Evolutionary conservation across 2,329 filamentous ascomycete genomes (phyloP).

Genomic region (Pseudogymnoascus sp.): DNA sequence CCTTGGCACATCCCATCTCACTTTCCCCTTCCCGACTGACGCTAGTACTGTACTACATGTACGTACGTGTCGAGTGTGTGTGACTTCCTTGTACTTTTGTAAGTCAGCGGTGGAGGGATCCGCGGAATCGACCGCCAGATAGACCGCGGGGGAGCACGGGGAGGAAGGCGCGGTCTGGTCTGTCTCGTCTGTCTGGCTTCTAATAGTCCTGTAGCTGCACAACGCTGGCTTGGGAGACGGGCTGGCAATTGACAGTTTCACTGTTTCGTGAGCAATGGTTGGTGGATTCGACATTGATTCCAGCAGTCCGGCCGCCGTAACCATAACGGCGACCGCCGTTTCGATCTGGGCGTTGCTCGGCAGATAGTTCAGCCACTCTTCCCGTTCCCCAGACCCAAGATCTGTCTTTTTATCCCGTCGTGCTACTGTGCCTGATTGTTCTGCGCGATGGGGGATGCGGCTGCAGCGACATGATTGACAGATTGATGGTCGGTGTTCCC

Average conservation of each 20-base stretch:
- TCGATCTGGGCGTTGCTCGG: not conserved
- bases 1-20: not conserved
- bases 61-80: not conserved
- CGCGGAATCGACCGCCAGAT: not conserved
- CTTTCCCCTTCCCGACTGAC: not conserved
- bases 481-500: not conserved
- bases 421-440: not conserved
- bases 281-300: not conserved
- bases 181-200: not conserved
- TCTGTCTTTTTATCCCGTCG: not conserved
- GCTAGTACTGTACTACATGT: not conserved
- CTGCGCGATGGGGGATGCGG: not conserved
- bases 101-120: not conserved
- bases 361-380: not conserved
- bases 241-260: not conserved
- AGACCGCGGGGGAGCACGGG: not conserved
- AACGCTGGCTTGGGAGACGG: not conserved
- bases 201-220: not conserved
- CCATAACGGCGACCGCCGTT: not conserved
- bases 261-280: not conserved
- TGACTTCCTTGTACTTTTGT: not conserved
- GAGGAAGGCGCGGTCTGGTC: not conserved
- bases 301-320: not conserved
- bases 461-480: not conserved
- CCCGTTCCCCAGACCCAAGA: not conserved